phyloP scores from a whole-genome alignment of 306 rosid species.

The Fagus crenata region DNA sequence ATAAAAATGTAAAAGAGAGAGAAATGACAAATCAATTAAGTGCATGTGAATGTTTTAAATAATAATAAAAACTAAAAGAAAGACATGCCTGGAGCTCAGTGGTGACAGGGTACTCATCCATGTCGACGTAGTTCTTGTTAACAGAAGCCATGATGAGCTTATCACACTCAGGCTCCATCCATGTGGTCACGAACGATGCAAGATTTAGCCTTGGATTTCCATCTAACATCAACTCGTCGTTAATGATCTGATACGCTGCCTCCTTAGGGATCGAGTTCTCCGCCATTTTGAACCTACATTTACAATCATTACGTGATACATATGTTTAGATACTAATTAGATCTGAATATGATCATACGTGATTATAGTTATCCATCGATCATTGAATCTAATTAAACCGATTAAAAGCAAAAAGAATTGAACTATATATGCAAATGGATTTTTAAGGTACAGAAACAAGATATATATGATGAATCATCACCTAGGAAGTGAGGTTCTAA shows the following conservation, averaged over 20 bases:
- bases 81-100: constrained; percentile 52
- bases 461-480: neutral
- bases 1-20: no score
- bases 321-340: neutral
- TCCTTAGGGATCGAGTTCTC: constrained; percentile 60
- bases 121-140: constrained; percentile 61
- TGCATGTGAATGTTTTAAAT: no score
- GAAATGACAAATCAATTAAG: no score
- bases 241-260: constrained; percentile 59
- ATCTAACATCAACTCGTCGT: constrained; percentile 58
- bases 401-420: no score
- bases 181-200: constrained; percentile 62
- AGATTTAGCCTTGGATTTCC: constrained; percentile 58
- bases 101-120: constrained; percentile 65
- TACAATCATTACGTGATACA: neutral
- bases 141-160: constrained; percentile 51
- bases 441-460: no score
- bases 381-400: neutral
- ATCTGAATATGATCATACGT: no score
- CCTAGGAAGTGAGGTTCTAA: constrained; percentile 33
- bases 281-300: constrained; percentile 43
- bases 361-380: neutral
- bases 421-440: no score
- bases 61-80: neutral
- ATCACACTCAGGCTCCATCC: constrained; percentile 71